These are phyloP conservation scores for Simplicillium sp. DNA, from an alignment of 2,329 filamentous ascomycete genomes.

Conservation along the genomic window DNA sequence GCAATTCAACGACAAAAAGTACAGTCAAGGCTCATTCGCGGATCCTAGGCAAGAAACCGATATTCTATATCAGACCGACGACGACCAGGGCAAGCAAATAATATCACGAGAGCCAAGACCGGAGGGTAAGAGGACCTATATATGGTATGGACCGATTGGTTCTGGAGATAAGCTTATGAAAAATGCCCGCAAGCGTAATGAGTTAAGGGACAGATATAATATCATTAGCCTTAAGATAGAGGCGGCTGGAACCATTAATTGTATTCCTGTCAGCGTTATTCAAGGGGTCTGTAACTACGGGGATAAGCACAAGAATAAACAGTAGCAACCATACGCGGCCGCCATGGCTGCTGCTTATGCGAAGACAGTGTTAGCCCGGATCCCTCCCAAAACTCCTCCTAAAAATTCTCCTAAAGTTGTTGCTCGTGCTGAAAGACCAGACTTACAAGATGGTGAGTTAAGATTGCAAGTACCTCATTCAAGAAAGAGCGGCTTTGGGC, in stretches of 20 bases:
- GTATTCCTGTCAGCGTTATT: conserved; percentile 18
- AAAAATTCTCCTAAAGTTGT: too few species aligned
- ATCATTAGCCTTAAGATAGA: conserved; percentile 22
- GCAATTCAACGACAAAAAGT: conserved; percentile 12
- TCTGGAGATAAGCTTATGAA: conserved; percentile 19
- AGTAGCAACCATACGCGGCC: conserved; percentile 22
- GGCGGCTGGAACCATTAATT: conserved; percentile 18
- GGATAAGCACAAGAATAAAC: conserved; percentile 18
- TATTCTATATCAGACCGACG: conserved; percentile 10
- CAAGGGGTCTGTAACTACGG: conserved; percentile 21
- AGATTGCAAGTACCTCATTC: too few species aligned
- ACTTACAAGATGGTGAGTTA: too few species aligned
- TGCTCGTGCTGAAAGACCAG: too few species aligned
- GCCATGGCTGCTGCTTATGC: conserved; percentile 19
- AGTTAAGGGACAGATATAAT: conserved; percentile 14
- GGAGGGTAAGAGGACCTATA: conserved; percentile 12
- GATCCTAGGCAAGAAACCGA: conserved; percentile 22
- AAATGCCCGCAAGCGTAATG: conserved; percentile 13
- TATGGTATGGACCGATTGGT: conserved; percentile 23
- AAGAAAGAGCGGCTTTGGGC: too few species aligned
- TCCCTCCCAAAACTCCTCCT: conserved; percentile 3
- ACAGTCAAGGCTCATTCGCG: conserved; percentile 14
- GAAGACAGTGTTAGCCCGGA: conserved; percentile 14
- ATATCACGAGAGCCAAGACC: conserved; percentile 11
- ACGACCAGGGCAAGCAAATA: neutral